A percentile compares a stretch with the other conserved stretches of the same genome.
phyloP scores from a whole-genome alignment of 1,284 basidiomycete genomes.

The Cutaneotrichosporon spelunceum region DNA sequence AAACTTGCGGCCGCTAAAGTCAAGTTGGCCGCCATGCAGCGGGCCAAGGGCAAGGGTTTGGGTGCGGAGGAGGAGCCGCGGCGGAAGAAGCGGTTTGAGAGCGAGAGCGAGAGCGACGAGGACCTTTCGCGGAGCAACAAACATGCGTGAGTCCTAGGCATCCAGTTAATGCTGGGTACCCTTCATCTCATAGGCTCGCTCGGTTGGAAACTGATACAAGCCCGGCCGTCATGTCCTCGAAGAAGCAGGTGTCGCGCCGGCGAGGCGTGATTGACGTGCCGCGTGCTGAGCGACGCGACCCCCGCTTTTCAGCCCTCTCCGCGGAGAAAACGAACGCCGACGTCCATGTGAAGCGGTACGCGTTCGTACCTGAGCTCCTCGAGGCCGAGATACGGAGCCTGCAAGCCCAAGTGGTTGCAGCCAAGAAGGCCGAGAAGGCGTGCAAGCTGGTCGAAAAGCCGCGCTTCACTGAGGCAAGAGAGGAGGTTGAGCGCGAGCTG shows the following conservation, averaged over 20 bases:
- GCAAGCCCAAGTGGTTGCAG: slow-evolving; percentile 64
- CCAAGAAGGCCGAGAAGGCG: slow-evolving; percentile 63
- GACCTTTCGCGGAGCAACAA: slow-evolving; percentile 68
- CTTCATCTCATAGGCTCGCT: slow-evolving; percentile 3
- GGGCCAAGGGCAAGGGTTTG: slow-evolving; percentile 40
- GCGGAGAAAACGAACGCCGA: slow-evolving; percentile 67
- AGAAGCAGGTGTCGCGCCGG: slow-evolving; percentile 75
- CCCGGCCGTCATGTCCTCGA: slow-evolving; percentile 78
- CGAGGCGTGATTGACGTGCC: slow-evolving; percentile 71
- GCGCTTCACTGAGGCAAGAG: slow-evolving; percentile 67
- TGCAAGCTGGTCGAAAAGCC: slow-evolving; percentile 64
- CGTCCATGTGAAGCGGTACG: slow-evolving; percentile 71
- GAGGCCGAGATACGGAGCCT: slow-evolving; percentile 65
- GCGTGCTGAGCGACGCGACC: slow-evolving; percentile 73
- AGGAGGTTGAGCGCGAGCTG: slow-evolving; percentile 70
- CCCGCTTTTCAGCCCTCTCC: slow-evolving; percentile 73
- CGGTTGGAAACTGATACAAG: slow-evolving; percentile 55
- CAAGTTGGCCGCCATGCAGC: slow-evolving; percentile 42
- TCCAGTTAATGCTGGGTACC: not conserved
- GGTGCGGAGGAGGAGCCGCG: slow-evolving; percentile 24
- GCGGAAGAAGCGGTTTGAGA: slow-evolving; percentile 20
- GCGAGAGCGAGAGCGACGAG: slow-evolving; percentile 37
- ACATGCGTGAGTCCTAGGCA: slow-evolving; percentile 75
- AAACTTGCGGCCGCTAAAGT: slow-evolving; percentile 38
- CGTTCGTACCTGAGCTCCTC: slow-evolving; percentile 71